Percentiles rank a stretch among this genome's conserved stretches.
Evolutionary conservation across 305 asterid genomes (phyloP).

Genomic region (Salvia sclarea): DNA sequence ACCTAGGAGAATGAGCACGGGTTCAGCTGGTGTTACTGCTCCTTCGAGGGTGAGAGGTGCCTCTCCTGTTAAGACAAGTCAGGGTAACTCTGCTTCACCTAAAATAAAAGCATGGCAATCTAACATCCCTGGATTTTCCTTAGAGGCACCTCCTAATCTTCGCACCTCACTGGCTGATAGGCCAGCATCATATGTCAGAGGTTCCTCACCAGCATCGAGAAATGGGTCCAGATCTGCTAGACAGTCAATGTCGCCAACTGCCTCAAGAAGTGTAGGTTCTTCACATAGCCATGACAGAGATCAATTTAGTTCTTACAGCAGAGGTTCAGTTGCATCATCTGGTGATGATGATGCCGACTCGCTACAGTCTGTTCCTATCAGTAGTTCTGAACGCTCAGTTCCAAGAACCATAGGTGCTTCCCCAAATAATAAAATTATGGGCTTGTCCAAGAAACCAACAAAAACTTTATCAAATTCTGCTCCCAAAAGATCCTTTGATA

Average conservation of each 20-base stretch:
- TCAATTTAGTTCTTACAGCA: conserved; percentile 63
- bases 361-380: conserved; percentile 57
- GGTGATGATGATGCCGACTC: conserved; percentile 91
- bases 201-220: conserved; percentile 97
- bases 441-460: conserved; percentile 62
- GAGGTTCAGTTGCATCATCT: conserved; percentile 91
- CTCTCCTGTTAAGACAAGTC: conserved; percentile 73
- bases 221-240: conserved; percentile 75
- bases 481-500: conserved; percentile 91
- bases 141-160: conserved; percentile 94
- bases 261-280: conserved; percentile 74
- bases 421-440: conserved; percentile 51
- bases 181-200: conserved; percentile 92
- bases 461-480: conserved; percentile 70
- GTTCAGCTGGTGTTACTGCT: conserved; percentile 49
- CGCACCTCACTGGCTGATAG: conserved; percentile 96
- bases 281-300: conserved; percentile 74
- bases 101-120: conserved; percentile 69
- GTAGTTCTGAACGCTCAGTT: conserved; percentile 57
- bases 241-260: conserved; percentile 92
- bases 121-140: conserved; percentile 75
- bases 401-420: conserved; percentile 51
- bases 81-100: conserved; percentile 80
- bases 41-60: conserved; percentile 68
- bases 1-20: conserved; percentile 77